These are phyloP conservation scores for Cladosporium phlei DNA, from an alignment of 2,329 filamentous ascomycete species.

Conservation along the genomic window DNA sequence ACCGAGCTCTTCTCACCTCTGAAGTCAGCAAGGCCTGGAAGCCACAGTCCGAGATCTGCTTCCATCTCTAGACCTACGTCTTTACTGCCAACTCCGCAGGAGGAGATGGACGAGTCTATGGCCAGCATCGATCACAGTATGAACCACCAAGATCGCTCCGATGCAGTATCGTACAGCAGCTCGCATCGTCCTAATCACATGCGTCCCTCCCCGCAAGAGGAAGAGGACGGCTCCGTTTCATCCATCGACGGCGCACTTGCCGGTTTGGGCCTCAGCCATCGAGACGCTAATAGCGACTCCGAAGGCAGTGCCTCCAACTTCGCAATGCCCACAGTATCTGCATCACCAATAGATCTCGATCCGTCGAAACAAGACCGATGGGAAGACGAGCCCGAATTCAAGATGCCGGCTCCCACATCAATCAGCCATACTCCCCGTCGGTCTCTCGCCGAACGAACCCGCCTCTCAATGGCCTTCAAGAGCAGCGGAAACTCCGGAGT, in stretches of 20 bases:
- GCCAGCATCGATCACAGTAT: neutral
- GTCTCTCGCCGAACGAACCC: slow-evolving; percentile 44
- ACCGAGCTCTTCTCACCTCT: slow-evolving; percentile 33
- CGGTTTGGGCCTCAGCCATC: neutral
- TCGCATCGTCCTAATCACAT: neutral
- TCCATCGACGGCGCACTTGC: neutral
- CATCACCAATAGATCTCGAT: slow-evolving; percentile 1
- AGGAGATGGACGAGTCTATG: slow-evolving; percentile 1
- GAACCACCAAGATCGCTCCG: neutral
- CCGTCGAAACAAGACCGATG: neutral
- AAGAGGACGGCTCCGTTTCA: neutral
- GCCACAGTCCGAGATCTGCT: slow-evolving; percentile 2
- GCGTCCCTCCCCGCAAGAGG: slow-evolving; percentile 5
- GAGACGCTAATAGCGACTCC: neutral
- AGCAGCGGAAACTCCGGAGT: neutral
- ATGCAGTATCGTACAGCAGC: neutral
- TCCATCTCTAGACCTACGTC: slow-evolving; percentile 2
- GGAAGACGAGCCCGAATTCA: neutral
- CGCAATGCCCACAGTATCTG: neutral
- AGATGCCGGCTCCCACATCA: neutral
- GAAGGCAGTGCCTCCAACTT: neutral
- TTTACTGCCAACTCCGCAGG: slow-evolving; percentile 2
- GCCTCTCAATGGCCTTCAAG: slow-evolving; percentile 40
- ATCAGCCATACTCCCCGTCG: slow-evolving; percentile 23
- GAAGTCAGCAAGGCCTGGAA: slow-evolving; percentile 20